Base-by-base conservation (phyloP, 2,329 filamentous ascomycete genomes). In the Colletotrichum sp. region DNA sequence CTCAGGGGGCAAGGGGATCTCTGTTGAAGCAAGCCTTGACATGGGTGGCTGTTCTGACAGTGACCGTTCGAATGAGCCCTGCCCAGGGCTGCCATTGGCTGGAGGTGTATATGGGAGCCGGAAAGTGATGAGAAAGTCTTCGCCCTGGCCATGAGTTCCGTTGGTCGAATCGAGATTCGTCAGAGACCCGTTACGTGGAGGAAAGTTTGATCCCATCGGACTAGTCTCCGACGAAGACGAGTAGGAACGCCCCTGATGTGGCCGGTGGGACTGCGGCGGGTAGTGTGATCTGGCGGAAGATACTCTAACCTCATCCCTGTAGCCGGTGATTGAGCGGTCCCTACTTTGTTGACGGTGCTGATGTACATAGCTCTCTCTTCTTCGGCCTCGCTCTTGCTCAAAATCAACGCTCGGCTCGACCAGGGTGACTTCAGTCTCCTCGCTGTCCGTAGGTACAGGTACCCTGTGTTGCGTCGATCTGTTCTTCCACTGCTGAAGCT, bases 401-500 rank as follows among this genome's bases (percentile, higher is more conserved):
- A 67, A 58, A 8, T 67, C 73, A 59, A 73, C 66, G 34, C 59
- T 38, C n/a, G 65, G 69, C 54, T 63, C 71, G 29, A 62, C 58
- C 8, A 65, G 55, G 18, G 55, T 61, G 11, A 70, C 21, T 7
- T 72, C 72, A 9, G 59, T 31, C 2, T 72, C 71, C 5, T 71
- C 70, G 24, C 36, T 34, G 33, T 66, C 62, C 4, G 24, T 47
- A 4, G 34, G 9, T 3, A 38, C 29, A 51, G 55, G 51, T 6
- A n/a, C 21, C 43, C 38, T 62, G 8, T 54, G 21, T 18, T 66
- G 69, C 16, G 33, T 69, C 24, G 66, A 21, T 43, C 51, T 36
- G 27, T 70, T 58, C 55, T 63, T 73, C 82, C 81, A 83, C 70
- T 78, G 80, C 36, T 81, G 78, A 8, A 84, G 81, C 29, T 80